Evolutionary conservation across 2,329 filamentous ascomycete genomes (phyloP).

Genomic region (Clonostachys chloroleuca): DNA sequence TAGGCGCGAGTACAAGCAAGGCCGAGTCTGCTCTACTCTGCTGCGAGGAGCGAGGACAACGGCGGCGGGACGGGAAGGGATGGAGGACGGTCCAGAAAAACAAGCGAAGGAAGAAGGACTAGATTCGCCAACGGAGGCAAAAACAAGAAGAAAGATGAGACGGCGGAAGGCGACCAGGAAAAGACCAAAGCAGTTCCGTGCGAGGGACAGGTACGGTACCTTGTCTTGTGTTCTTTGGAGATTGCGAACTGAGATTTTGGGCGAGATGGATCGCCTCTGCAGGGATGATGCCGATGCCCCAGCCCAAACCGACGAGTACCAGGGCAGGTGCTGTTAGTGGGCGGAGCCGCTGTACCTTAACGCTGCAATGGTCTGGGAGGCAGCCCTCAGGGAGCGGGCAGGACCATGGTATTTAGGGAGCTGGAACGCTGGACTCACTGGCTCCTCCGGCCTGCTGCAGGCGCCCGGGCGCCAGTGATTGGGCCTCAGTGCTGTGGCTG

Average conservation of each 20-base stretch:
- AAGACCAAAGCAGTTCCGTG: background rate
- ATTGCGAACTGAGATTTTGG: constrained; percentile 7
- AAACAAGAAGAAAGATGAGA: background rate
- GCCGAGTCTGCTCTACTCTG: too few relatives aligned
- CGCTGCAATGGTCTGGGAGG: background rate
- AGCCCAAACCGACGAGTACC: background rate
- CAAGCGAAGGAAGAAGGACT: background rate
- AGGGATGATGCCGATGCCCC: constrained; percentile 1
- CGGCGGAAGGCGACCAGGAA: background rate
- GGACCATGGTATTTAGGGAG: too few relatives aligned
- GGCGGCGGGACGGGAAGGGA: too few relatives aligned
- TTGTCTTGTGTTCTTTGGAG: constrained; percentile 5
- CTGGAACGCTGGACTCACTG: too few relatives aligned
- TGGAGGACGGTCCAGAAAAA: background rate
- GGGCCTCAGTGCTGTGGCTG: too few relatives aligned
- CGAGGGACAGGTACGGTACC: background rate
- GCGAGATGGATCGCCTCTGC: constrained; percentile 2
- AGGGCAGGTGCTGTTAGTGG: background rate
- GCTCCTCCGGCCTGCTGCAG: too few relatives aligned
- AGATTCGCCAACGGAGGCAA: background rate
- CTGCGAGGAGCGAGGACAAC: too few relatives aligned
- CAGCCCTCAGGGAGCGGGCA: too few relatives aligned
- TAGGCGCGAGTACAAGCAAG: too few relatives aligned
- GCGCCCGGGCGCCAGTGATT: too few relatives aligned
- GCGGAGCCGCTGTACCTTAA: background rate